Evolutionary conservation across 1,284 basidiomycete species (phyloP).

Genomic region (Flammula alnicola): DNA sequence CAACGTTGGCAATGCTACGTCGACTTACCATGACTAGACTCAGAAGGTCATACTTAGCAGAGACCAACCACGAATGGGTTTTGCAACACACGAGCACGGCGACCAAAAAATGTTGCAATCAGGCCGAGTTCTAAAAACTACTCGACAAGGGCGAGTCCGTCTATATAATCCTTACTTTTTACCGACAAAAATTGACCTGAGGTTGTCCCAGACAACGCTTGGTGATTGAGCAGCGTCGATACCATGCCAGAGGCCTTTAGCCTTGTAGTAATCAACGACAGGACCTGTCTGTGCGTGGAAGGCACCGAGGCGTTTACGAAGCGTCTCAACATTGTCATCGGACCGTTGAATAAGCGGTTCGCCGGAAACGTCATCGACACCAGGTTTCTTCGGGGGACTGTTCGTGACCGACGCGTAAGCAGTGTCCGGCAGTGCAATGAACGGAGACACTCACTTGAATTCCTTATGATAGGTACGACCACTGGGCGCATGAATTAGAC

Average conservation of each 20-base stretch:
- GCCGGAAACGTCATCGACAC: constrained; percentile 93
- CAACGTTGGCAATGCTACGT: no score
- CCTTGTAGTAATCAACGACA: constrained; percentile 97
- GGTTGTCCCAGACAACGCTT: constrained; percentile 87
- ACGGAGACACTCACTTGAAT: constrained; percentile 76
- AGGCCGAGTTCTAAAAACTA: not conserved
- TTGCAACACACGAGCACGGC: no score
- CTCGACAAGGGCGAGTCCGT: not conserved
- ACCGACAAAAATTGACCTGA: constrained; percentile 65
- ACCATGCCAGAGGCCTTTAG: constrained; percentile 85
- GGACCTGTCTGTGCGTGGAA: constrained; percentile 95
- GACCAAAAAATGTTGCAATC: no score
- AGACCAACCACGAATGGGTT: no score
- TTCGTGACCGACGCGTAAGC: no score
- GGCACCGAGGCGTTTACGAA: constrained; percentile 85
- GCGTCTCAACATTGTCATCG: constrained; percentile 92
- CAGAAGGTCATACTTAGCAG: no score
- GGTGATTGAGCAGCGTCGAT: constrained; percentile 96
- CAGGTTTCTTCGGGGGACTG: constrained; percentile 95
- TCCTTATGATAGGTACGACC: constrained; percentile 95
- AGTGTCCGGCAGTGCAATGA: not conserved
- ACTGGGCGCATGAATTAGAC: constrained; percentile 88
- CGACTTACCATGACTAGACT: no score
- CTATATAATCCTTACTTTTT: constrained; percentile 35
- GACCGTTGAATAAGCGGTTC: constrained; percentile 94